Evolutionary conservation across 2,329 filamentous ascomycete genomes (phyloP), one percentile per base, ranked within the genome.

Genomic region (Corynespora cassiicola): DNA sequence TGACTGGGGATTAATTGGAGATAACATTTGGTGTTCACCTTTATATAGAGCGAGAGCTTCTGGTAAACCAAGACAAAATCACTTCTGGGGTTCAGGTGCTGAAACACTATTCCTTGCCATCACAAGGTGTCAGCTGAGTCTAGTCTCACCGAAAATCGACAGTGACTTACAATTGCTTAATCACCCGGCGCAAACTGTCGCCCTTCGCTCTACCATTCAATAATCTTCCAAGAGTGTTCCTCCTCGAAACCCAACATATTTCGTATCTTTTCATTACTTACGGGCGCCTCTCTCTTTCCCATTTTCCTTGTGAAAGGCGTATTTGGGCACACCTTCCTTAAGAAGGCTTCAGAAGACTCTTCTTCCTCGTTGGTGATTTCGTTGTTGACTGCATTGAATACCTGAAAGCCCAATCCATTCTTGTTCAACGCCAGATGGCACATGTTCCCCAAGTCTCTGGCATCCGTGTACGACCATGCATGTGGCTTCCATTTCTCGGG

Each of bases 331-430:
- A 63, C 54, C 45, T 71, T 71, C 51, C 68, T 65, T 48, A 84
- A 47, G 51, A 81, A 81, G 31, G 75, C 69, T 29, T 65, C 63
- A 0, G 75, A 79, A 3, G 28, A 39, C 14, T 35, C 40, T 70
- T 72, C 23, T 63, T 62, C 31, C 61, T 68, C 11, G 74, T 32
- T 75, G 3, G 80, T 84, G 42, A 81, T 82, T 11, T 74, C 77
- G 55, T 81, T 75, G 54, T 84, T 85, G 1, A 79, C 80, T 3
- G 79, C 81, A 56, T 85, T 85, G 59, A 84, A 84, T 0, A 83
- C 66, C 54, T 84, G 78, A 45, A 79, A 85, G 0, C 81, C 81
- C 16, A 85, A 48, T 0, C 78, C 79, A 54, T 72, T 69, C 43
- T 74, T 77, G 45, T 71, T n/a, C n/a, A 83, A 68, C 10, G 70